Evolutionary conservation across 306 rosid genomes (phyloP).

Genomic region (Myrica gale): DNA sequence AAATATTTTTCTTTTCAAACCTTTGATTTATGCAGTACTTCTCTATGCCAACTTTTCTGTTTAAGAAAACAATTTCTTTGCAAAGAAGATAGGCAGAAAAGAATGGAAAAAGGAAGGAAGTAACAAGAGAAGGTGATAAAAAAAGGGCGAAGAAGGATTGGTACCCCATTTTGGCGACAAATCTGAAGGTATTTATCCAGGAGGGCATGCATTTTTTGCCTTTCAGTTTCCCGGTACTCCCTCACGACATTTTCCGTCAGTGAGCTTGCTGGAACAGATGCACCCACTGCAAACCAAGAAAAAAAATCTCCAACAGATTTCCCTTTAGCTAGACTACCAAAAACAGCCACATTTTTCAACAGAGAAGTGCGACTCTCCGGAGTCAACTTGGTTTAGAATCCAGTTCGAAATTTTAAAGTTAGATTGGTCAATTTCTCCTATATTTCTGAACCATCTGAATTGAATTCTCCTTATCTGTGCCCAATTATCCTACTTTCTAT

Average conservation of each 20-base stretch:
- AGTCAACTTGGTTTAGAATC: no score
- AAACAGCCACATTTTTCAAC: background rate
- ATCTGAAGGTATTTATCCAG: constrained; percentile 53
- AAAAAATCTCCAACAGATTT: background rate
- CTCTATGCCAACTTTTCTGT: no score
- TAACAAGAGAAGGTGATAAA: background rate
- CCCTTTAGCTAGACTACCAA: no score
- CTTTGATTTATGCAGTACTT: no score
- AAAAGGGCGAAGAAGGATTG: background rate
- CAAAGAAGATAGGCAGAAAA: background rate
- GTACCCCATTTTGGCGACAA: constrained; percentile 31
- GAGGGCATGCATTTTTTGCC: constrained; percentile 52
- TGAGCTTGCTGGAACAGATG: constrained; percentile 50
- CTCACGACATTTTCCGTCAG: constrained; percentile 48
- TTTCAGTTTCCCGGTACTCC: constrained; percentile 55
- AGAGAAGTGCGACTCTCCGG: background rate
- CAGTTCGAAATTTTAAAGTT: no score
- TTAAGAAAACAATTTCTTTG: background rate
- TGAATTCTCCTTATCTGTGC: no score
- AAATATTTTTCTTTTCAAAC: no score
- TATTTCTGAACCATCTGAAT: no score
- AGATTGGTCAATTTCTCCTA: no score
- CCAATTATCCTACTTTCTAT: no score
- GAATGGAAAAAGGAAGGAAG: background rate
- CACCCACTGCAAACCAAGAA: constrained; percentile 54